Evolutionary conservation across 2,329 filamentous ascomycete species (phyloP), one percentile per base, ranked within the genome.

Genomic region (Rutstroemia sp.): DNA sequence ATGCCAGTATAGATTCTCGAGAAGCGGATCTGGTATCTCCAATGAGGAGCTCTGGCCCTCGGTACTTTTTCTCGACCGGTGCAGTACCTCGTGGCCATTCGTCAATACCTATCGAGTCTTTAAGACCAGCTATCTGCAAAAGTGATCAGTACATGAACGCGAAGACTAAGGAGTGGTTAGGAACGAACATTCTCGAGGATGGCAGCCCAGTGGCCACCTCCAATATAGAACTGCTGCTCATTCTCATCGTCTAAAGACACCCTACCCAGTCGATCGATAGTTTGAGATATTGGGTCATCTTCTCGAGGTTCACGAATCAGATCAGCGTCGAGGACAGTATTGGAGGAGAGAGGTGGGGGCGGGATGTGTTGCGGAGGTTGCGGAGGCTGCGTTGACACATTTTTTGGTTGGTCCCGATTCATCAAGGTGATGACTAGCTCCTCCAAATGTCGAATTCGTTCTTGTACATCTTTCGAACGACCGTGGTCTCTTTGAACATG

Each of bases 41-140:
- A 44, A 61, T 57, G 6, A 67, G 58, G n/a, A 67, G 51, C 49
- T 58, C 60, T n/a, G 62, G 63, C 16, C 61, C 60, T 16, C 38
- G 34, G 10, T 48, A 17, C 44, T 39, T 42, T 10, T 45, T 19
- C 30, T 27, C n/a, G 2, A 25, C 8, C 10, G 17, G 38, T n/a
- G 54, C 30, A 34, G 5, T 34, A 4, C 54, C 45, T 46, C 45
- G 40, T 44, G 36, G 21, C 48, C 48, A 23, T 34, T 44, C 54
- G 3, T 57, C 44, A 4, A 39, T 39, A 16, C 19, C 74, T 67
- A 81, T 75, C 64, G 81, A 80, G 60, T 80, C 82, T 65, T 82
- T 82, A 21, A 83, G 68, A 42, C 81, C 78, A 60, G 82, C 77
- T 46, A 83, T 82, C 69, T 81, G 79, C 60, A 81, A 78, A 8